Evolutionary conservation across 805 yeast species (phyloP).

Genomic region (Yarrowia sp.): DNA sequence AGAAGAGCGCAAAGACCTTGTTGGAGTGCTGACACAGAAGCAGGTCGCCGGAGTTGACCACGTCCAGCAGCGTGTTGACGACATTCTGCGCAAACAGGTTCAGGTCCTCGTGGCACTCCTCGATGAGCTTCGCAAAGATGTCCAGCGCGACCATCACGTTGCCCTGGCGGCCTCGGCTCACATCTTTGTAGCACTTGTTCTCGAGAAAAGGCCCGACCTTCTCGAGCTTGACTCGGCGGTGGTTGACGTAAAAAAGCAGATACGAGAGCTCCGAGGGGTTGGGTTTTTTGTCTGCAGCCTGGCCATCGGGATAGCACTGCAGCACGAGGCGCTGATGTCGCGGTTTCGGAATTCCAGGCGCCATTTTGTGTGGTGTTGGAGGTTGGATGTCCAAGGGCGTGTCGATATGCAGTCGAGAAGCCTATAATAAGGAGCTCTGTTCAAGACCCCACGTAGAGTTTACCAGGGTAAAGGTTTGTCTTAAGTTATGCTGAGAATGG

Average conservation of each 20-base stretch:
- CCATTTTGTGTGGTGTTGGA: background rate
- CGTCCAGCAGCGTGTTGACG: slow-evolving; percentile 54
- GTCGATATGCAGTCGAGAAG: background rate
- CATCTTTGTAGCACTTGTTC: slow-evolving; percentile 60
- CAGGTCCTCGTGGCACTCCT: slow-evolving; percentile 75
- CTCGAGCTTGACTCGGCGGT: slow-evolving; percentile 82
- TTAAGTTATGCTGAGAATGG: background rate
- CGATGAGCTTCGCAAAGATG: slow-evolving; percentile 66
- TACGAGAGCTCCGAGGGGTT: slow-evolving; percentile 89
- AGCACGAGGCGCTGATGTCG: slow-evolving; percentile 87
- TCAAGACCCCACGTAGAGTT: slow-evolving; percentile 18
- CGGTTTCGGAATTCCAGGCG: slow-evolving; percentile 48
- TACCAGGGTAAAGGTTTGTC: slow-evolving; percentile 2
- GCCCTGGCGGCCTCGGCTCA: slow-evolving; percentile 62
- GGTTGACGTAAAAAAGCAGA: slow-evolving; percentile 82
- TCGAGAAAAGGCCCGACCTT: slow-evolving; percentile 74
- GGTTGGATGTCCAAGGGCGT: background rate
- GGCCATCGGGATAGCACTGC: slow-evolving; percentile 92
- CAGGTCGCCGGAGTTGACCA: slow-evolving; percentile 58
- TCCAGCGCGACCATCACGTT: slow-evolving; percentile 79
- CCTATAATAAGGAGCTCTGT: background rate
- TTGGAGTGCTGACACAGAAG: slow-evolving; percentile 49
- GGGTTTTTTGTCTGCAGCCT: slow-evolving; percentile 82
- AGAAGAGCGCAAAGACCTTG: slow-evolving; percentile 41
- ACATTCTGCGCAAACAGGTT: slow-evolving; percentile 75